Evolutionary conservation across 208 protist genomes (phyloP), one percentile per base, ranked within the genome.

Genomic region (Leishmania tropica): DNA sequence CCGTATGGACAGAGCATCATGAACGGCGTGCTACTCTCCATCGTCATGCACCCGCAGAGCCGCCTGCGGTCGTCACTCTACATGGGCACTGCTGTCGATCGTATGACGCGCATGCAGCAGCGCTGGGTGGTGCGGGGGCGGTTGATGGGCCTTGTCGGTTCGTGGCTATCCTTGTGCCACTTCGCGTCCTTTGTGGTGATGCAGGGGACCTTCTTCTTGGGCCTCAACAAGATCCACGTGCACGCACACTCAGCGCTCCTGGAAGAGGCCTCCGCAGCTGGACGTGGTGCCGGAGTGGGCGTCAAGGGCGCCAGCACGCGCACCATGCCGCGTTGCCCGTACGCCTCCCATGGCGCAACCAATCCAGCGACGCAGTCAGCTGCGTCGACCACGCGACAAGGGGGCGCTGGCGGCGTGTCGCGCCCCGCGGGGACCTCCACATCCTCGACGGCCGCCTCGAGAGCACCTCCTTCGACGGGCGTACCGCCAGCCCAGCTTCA

Each of bases 1-100:
- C 91, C 93, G 19, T 96, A 96, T 80, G 60, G 74, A 19, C 70
- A 85, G 75, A 88, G 86, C 83, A 89, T 96, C 62, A 85, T 81
- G 28, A 84, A 80, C 51, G 90, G 79, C n/a, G 76, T 93, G 54
- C 47, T 93, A 54, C 82, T 96, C 48, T 96, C 93, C 53, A 81
- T 94, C 53, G 84, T 95, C 31, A 77, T 94, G 70, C 91, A 96
- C 80, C 90, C 88, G 28, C 78, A 81, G 42, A 92, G 80, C 72
- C 84, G 86, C 11, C 81, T 89, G 73, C 80, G 80, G 35, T 80
- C 84, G 15, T 79, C 65, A 10, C 76, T 88, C 28, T 87, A 89
- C 64, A 74, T 84, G 42, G 80, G 64, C 76, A 85, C 79, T 1
- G 92, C 88, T 60, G 75, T 87, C 13, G 81, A 87, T 19, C 83